Conservation (phyloP, 768 basidiomycete genomes). For the Psilocybe tampanensis region DNA sequence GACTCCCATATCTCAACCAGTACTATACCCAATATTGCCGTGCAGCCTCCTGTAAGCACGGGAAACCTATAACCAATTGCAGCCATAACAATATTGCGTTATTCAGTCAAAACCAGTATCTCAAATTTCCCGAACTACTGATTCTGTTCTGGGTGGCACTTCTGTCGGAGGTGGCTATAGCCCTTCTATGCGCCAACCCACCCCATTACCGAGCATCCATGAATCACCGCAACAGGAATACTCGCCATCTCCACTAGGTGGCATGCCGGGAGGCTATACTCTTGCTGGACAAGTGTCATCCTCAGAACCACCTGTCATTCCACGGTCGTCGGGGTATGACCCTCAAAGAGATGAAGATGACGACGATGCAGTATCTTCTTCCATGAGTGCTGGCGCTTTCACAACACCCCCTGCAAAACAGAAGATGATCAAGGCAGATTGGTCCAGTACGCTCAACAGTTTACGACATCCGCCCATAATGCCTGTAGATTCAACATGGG, state of each 20-base stretch:
- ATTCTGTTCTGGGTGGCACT: conserved; percentile 12
- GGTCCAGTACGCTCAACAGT: conserved; percentile 4
- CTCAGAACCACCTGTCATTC: neutral
- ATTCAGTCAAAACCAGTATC: conserved; percentile 11
- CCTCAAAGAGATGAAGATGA: conserved; percentile 16
- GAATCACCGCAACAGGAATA: neutral
- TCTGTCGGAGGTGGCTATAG: conserved; percentile 10
- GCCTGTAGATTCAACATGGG: neutral
- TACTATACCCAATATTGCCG: conserved; percentile 31
- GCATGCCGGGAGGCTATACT: conserved; percentile 18
- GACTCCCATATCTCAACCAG: conserved; percentile 14
- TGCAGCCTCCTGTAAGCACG: conserved; percentile 40
- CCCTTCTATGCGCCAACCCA: conserved; percentile 8
- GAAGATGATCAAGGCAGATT: conserved; percentile 6
- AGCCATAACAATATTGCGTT: neutral
- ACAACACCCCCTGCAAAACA: conserved; percentile 30
- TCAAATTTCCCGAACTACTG: conserved; percentile 23
- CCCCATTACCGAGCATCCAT: neutral
- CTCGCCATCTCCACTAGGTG: neutral
- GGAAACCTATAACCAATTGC: neutral
- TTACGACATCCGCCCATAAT: neutral
- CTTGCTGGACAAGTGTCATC: conserved; percentile 3
- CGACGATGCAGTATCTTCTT: conserved; percentile 32
- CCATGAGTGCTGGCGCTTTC: conserved; percentile 29
- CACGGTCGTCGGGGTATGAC: neutral